Evolutionary conservation across 805 yeast species (phyloP), one percentile per base, ranked within the genome.

Genomic region (Nakazawaea wyomingensis): DNA sequence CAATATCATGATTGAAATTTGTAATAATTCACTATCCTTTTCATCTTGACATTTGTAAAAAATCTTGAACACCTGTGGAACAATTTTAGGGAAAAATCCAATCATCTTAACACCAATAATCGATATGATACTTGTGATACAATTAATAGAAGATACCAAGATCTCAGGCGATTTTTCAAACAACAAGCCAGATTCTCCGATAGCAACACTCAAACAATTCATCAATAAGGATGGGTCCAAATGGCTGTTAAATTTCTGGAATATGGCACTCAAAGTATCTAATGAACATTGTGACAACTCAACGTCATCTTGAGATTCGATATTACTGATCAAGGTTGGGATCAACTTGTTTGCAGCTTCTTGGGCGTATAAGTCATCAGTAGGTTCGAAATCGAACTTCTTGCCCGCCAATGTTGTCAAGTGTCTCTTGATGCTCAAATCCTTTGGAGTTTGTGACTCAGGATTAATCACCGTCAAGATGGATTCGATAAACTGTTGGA

Each of bases 71-170:
- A 85, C 68, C 11, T 88, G 86, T 13, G 89, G 87, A 48, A 93
- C 76, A 56, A 90, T 81, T 60, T 81, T 82, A 26, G 97, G 87
- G 70, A 89, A 85, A 55, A 72, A 76, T 5, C 95, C 90, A 56
- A 93, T 82, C 49, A 82, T 72, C 56, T 88, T 85, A 16, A 95
- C 90, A 41, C 99, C 99, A 36, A 90, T 62, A 19, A 80, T 74
- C 41, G 80, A 77, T 43, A 87, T 75, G 44, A 88, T 65, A 50
- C 80, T 78, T 44, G 86, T 78, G 48, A 87, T 75, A 46, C 83
- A 80, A 51, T 82, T 76, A 45, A 88, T 69, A 1, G 96, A 77
- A 0, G 96, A 76, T 28, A 93, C 76, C 24, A 80, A 68, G 6
- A 86, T 62, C 51, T 85, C 95, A 10, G 81, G 75, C 5, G 69